These are phyloP conservation scores for Cladosporium sp. DNA, from an alignment of 2,329 filamentous ascomycete genomes.

Conservation along the genomic window DNA sequence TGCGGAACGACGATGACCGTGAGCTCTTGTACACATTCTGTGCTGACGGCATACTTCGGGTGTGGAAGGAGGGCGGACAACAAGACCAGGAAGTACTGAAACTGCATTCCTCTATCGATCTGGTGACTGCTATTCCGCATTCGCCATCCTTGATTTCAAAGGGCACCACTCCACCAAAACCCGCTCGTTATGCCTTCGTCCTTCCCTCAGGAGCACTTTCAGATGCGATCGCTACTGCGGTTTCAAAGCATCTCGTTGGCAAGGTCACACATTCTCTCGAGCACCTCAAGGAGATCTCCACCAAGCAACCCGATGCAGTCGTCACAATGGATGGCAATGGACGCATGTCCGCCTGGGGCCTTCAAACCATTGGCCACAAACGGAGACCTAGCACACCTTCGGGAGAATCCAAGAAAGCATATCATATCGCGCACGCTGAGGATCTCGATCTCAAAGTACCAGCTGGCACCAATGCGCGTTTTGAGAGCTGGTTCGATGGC, in stretches of 20 bases:
- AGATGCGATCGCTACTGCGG: constrained; percentile 56
- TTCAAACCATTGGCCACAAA: constrained; percentile 79
- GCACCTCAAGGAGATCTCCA: constrained; percentile 81
- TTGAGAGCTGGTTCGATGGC: constrained; percentile 27
- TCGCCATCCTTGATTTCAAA: constrained; percentile 33
- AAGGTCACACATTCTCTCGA: constrained; percentile 69
- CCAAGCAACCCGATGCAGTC: constrained; percentile 80
- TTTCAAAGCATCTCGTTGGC: constrained; percentile 33
- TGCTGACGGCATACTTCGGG: constrained; percentile 70
- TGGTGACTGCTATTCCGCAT: constrained; percentile 60
- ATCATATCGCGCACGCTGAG: constrained; percentile 79
- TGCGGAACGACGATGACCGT: constrained; percentile 44
- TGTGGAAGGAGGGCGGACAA: constrained; percentile 77
- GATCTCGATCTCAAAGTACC: constrained; percentile 37
- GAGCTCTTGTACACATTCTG: constrained; percentile 91
- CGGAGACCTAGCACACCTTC: constrained; percentile 39
- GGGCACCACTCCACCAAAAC: constrained; percentile 7
- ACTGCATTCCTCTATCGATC: constrained; percentile 76
- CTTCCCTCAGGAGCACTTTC: constrained; percentile 78
- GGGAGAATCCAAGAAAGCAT: constrained; percentile 56
- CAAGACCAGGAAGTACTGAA: constrained; percentile 68
- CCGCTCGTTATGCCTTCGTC: constrained; percentile 68
- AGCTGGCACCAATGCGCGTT: constrained; percentile 18
- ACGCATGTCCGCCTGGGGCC: constrained; percentile 85
- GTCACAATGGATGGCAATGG: constrained; percentile 79